phyloP scores from a whole-genome alignment of 352 stramenopile genomes.

The Pythium sukuiense region DNA sequence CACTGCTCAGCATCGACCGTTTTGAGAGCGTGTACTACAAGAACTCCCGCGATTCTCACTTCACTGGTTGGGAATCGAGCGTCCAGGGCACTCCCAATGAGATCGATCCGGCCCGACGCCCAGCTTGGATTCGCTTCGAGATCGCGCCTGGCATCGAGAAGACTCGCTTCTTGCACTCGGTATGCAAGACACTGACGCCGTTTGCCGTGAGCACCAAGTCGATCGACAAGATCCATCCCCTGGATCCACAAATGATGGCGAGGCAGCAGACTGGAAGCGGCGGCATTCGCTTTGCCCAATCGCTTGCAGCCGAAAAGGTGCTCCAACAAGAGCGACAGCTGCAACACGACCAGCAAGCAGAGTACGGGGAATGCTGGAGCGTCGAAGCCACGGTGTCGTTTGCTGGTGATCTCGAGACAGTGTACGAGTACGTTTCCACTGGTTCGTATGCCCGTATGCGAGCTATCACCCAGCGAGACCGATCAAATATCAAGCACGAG shows the following conservation, averaged over 20 bases:
- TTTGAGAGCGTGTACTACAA: conserved; percentile 65
- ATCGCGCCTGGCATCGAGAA: conserved; percentile 53
- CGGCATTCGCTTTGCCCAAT: conserved; percentile 55
- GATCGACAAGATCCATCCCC: conserved; percentile 43
- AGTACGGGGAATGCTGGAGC: conserved; percentile 46
- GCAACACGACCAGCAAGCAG: conserved; percentile 1
- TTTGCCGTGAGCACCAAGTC: conserved; percentile 46
- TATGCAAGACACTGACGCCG: conserved; percentile 48
- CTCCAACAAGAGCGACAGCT: conserved; percentile 11
- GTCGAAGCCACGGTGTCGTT: conserved; percentile 60
- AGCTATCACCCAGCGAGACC: not conserved
- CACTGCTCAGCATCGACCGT: conserved; percentile 51
- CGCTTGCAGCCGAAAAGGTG: conserved; percentile 47
- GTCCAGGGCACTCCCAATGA: conserved; percentile 25
- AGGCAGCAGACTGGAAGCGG: conserved; percentile 13
- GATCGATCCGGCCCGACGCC: conserved; percentile 27
- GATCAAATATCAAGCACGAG: not conserved
- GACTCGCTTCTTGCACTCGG: conserved; percentile 50
- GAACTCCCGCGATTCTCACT: conserved; percentile 49
- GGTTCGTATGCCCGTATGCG: conserved; percentile 40
- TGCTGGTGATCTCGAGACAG: conserved; percentile 36
- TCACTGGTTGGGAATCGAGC: conserved; percentile 35
- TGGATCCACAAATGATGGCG: conserved; percentile 29
- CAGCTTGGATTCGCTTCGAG: conserved; percentile 46
- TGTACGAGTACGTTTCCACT: conserved; percentile 66